Evolutionary conservation across 1,139 yeast genomes (phyloP).

Genomic region (Yamadazyma dendronema): DNA sequence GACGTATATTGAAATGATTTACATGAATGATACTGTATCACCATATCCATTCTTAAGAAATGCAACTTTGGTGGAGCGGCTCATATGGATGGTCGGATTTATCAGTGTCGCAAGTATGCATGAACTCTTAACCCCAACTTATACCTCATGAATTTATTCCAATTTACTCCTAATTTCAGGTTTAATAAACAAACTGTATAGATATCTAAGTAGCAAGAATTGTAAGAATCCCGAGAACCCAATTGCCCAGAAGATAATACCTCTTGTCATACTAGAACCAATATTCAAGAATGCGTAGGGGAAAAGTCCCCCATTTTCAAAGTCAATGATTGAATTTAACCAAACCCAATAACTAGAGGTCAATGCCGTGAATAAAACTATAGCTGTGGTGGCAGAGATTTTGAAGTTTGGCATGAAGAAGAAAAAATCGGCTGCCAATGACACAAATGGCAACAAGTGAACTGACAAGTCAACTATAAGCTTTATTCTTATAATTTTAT

Average conservation of each 20-base stretch:
- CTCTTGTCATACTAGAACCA: slow-evolving; percentile 37
- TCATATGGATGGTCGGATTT: slow-evolving; percentile 9
- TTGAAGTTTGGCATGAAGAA: slow-evolving; percentile 52
- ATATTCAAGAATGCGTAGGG: slow-evolving; percentile 71
- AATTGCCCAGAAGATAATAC: slow-evolving; percentile 49
- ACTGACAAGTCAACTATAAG: slow-evolving; percentile 52
- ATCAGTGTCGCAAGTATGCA: slow-evolving; percentile 2
- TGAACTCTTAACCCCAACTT: not conserved
- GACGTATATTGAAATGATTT: slow-evolving; percentile 10
- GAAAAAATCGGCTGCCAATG: slow-evolving; percentile 53
- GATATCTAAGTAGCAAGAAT: slow-evolving; percentile 27
- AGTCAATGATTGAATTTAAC: slow-evolving; percentile 47
- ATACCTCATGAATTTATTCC: not conserved
- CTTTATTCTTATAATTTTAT: slow-evolving; percentile 38
- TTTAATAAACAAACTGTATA: slow-evolving; percentile 11
- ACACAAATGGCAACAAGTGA: slow-evolving; percentile 57
- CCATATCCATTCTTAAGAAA: slow-evolving; percentile 12
- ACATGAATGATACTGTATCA: slow-evolving; percentile 6
- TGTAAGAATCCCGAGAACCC: slow-evolving; percentile 44
- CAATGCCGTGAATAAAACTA: slow-evolving; percentile 34
- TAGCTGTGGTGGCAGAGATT: slow-evolving; percentile 36
- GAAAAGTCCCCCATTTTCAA: slow-evolving; percentile 46
- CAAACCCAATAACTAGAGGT: slow-evolving; percentile 54
- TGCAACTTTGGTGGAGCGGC: slow-evolving; percentile 2
- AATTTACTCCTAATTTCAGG: slow-evolving; percentile 2